A percentile compares a stretch with the other conserved stretches of the same genome.
These are phyloP conservation scores for Postia placenta DNA, from an alignment of 768 basidiomycete genomes.

Conservation along the genomic window DNA sequence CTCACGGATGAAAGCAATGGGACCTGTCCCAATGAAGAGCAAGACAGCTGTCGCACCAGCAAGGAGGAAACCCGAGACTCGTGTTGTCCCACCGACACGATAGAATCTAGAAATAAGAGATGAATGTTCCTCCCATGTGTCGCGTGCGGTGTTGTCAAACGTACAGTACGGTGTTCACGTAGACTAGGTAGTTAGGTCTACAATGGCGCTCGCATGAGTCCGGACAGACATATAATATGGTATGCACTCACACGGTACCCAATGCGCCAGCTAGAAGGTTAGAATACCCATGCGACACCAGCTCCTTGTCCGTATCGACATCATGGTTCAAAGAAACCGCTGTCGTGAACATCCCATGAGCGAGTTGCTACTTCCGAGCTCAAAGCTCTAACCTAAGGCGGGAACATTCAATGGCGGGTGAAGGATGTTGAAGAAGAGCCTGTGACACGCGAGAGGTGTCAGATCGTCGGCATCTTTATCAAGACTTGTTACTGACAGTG, in stretches of 20 bases:
- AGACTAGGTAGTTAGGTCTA: constrained; percentile 82
- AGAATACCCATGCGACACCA: constrained; percentile 88
- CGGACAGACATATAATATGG: not conserved
- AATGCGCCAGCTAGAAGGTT: constrained; percentile 77
- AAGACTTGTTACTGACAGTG: constrained; percentile 53
- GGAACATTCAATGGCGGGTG: constrained; percentile 89
- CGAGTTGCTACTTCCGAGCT: not conserved
- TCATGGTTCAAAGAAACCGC: constrained; percentile 88
- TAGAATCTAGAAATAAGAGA: constrained; percentile 54
- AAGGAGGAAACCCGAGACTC: constrained; percentile 81
- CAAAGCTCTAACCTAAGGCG: constrained; percentile 54
- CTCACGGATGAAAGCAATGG: constrained; percentile 90
- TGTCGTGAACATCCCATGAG: constrained; percentile 22
- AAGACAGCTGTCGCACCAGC: constrained; percentile 67
- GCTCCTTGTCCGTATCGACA: constrained; percentile 87
- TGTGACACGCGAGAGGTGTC: constrained; percentile 22
- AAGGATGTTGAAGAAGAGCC: constrained; percentile 78
- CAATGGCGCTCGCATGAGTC: not conserved
- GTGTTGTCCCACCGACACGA: constrained; percentile 83
- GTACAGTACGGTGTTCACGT: constrained; percentile 79
- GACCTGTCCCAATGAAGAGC: constrained; percentile 77
- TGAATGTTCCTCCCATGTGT: no score
- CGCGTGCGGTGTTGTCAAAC: no score
- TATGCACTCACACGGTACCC: constrained; percentile 65
- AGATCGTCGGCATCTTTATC: constrained; percentile 13